These are phyloP conservation scores for Areca catechu DNA, from an alignment of 176 grass and related monocot species.

Conservation along the genomic window DNA sequence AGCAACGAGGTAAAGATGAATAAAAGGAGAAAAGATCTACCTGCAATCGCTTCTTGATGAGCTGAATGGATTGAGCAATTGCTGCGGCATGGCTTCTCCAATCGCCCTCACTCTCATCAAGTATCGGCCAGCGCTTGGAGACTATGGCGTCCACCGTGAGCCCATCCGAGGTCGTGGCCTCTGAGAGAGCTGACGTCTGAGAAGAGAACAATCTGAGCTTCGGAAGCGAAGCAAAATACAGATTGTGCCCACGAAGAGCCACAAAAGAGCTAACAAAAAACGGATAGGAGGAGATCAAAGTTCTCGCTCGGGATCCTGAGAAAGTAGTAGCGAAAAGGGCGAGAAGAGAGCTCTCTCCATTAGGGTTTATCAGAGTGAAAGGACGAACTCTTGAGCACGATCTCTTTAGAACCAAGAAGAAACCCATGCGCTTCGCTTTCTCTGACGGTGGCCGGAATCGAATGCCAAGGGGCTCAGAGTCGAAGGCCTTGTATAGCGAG, in stretches of 20 bases:
- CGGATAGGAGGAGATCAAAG: too few relatives aligned
- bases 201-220: constrained; percentile 38
- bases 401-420: too few relatives aligned
- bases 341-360: constrained; percentile 23
- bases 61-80: constrained; percentile 67
- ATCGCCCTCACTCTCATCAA: constrained; percentile 65
- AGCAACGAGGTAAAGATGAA: neutral
- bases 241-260: too few relatives aligned
- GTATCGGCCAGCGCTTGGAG: constrained; percentile 77
- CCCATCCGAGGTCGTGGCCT: constrained; percentile 56
- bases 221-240: neutral
- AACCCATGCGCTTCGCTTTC: too few relatives aligned
- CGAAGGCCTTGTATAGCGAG: too few relatives aligned
- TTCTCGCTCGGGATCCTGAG: too few relatives aligned
- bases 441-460: too few relatives aligned
- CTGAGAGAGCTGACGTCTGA: constrained; percentile 14
- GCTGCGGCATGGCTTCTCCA: constrained; percentile 92
- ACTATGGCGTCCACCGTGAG: constrained; percentile 63
- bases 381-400: neutral
- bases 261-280: too few relatives aligned
- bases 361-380: constrained; percentile 32
- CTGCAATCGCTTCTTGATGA: constrained; percentile 92
- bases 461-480: too few relatives aligned
- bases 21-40: constrained; percentile 20
- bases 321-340: too few relatives aligned